phyloP scores from a whole-genome alignment of 2,329 filamentous ascomycete species.

The Apiospora phragmitis region DNA sequence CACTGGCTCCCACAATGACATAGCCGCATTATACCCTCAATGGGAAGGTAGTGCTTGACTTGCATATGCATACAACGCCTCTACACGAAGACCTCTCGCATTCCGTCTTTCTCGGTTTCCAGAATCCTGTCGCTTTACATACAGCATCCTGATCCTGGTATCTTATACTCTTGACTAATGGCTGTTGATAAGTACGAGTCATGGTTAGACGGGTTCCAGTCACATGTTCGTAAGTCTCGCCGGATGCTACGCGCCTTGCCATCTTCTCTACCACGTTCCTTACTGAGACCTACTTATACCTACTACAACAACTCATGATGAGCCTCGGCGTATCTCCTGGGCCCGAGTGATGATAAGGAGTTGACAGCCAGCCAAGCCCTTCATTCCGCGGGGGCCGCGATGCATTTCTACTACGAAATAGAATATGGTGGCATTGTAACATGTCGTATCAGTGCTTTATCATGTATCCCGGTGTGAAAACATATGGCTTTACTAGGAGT shows the following conservation, averaged over 20 bases:
- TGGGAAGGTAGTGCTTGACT: background rate
- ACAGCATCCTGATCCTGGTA: background rate
- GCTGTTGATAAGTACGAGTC: background rate
- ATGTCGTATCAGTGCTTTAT: too few relatives aligned
- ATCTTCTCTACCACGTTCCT: too few relatives aligned
- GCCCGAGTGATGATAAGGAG: background rate
- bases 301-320: background rate
- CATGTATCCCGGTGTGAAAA: background rate
- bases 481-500: background rate
- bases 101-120: background rate
- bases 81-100: conserved; percentile 1
- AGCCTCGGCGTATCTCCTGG: background rate
- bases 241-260: background rate
- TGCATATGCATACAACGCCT: conserved; percentile 1
- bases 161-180: background rate
- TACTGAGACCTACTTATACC: background rate
- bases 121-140: background rate
- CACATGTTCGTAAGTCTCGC: background rate
- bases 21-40: background rate
- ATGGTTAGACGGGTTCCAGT: background rate
- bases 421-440: background rate
- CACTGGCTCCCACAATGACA: background rate
- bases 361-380: background rate
- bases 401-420: background rate
- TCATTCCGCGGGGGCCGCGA: background rate